Evolutionary conservation across 2,329 filamentous ascomycete genomes (phyloP).

Genomic region (Stagonosporopsis tanaceti): DNA sequence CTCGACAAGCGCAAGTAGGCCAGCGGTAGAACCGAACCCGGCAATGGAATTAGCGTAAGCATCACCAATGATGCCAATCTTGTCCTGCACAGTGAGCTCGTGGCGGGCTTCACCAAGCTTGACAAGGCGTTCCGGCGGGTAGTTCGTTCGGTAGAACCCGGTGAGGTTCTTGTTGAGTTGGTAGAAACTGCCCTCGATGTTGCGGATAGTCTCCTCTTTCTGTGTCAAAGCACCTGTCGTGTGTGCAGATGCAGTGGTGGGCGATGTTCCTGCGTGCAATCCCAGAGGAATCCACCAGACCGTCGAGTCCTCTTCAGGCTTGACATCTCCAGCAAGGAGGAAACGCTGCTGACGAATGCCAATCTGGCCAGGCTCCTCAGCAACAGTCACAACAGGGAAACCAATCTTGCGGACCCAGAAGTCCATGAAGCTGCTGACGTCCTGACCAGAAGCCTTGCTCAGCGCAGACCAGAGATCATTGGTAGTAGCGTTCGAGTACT

Average conservation of each 20-base stretch:
- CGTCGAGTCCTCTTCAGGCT: slow-evolving; percentile 88
- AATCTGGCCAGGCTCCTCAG: slow-evolving; percentile 84
- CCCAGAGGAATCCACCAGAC: slow-evolving; percentile 96
- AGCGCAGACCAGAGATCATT: slow-evolving; percentile 90
- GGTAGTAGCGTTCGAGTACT: slow-evolving; percentile 90
- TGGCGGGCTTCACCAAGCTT: slow-evolving; percentile 81
- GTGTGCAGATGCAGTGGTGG: slow-evolving; percentile 65
- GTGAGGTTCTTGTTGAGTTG: slow-evolving; percentile 91
- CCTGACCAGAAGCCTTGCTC: slow-evolving; percentile 84
- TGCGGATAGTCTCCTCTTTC: slow-evolving; percentile 79
- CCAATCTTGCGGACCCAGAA: slow-evolving; percentile 96
- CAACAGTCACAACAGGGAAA: slow-evolving; percentile 86
- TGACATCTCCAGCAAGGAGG: slow-evolving; percentile 88
- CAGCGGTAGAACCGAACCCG: slow-evolving; percentile 81
- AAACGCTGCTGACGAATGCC: slow-evolving; percentile 86
- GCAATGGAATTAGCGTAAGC: slow-evolving; percentile 88
- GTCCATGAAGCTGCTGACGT: slow-evolving; percentile 88
- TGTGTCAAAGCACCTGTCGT: slow-evolving; percentile 73
- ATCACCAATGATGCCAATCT: slow-evolving; percentile 90
- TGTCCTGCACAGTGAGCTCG: slow-evolving; percentile 82
- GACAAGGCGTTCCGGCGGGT: slow-evolving; percentile 81
- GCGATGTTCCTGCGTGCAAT: slow-evolving; percentile 73
- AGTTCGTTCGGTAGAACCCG: slow-evolving; percentile 92
- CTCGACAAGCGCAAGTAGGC: slow-evolving; percentile 82
- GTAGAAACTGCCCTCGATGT: slow-evolving; percentile 83